Evolutionary conservation across 164 flowering plant genomes (phyloP).

Genomic region (Vitis rotundifolia): DNA sequence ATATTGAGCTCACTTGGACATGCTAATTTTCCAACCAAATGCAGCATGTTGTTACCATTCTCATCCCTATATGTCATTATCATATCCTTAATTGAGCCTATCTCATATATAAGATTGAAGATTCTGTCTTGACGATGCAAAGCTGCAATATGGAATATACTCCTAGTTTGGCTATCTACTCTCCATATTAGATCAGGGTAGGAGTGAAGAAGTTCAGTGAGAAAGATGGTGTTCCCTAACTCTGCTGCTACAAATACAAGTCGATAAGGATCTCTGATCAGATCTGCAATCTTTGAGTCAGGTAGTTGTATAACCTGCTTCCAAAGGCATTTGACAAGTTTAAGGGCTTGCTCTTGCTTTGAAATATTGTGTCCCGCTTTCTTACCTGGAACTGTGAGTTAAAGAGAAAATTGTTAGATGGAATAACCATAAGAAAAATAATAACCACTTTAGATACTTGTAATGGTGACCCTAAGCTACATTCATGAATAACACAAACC

Average conservation of each 20-base stretch:
- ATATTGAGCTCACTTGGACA: no score
- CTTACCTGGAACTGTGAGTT: no score
- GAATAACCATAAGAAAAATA: no score
- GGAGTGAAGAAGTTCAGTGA: conserved; percentile 15
- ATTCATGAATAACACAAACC: no score
- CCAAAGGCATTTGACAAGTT: background rate
- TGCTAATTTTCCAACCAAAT: no score
- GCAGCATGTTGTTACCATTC: no score
- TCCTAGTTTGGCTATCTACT: conserved; percentile 10
- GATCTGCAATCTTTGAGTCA: conserved; percentile 1
- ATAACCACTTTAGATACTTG: no score
- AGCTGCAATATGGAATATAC: conserved; percentile 34
- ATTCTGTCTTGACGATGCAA: conserved; percentile 24
- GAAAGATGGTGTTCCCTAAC: conserved; percentile 23
- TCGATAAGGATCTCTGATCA: conserved; percentile 7
- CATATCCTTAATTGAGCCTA: conserved; percentile 6
- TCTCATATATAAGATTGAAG: conserved; percentile 26
- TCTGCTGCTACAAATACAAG: conserved; percentile 26
- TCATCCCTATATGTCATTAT: no score
- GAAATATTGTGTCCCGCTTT: no score
- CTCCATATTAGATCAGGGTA: conserved; percentile 38
- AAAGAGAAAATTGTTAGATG: no score
- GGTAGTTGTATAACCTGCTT: background rate
- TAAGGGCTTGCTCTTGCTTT: background rate
- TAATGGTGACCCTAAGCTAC: no score